phyloP scores from a whole-genome alignment of 140 eudicot genomes.

The Ambrosia hybrid region DNA sequence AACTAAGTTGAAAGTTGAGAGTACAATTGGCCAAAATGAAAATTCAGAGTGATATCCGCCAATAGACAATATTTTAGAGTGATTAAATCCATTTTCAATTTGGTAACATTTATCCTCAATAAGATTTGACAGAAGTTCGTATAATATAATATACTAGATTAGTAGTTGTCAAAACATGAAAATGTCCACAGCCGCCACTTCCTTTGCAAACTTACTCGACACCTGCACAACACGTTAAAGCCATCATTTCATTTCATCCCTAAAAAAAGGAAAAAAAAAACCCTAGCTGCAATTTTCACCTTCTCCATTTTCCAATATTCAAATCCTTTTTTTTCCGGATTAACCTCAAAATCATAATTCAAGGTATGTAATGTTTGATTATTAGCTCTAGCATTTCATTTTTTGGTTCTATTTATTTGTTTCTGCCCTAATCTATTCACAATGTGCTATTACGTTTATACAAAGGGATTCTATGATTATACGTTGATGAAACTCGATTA shows the following conservation, averaged over 20 bases:
- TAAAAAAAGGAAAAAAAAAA: slow-evolving; percentile 3
- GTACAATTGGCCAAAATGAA: no score
- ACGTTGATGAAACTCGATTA: slow-evolving; percentile 7
- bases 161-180: background rate
- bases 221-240: slow-evolving; percentile 25
- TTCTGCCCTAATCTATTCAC: slow-evolving; percentile 25
- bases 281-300: slow-evolving; percentile 31
- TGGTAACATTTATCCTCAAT: no score
- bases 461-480: slow-evolving; percentile 4
- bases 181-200: slow-evolving; percentile 2
- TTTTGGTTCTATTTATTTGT: background rate
- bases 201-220: background rate
- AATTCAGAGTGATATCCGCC: no score
- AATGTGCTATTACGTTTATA: slow-evolving; percentile 13
- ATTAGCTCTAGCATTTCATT: no score
- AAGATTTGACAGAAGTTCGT: background rate
- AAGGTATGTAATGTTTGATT: slow-evolving; percentile 18
- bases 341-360: slow-evolving; percentile 2
- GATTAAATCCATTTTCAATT: no score
- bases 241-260: slow-evolving; percentile 1
- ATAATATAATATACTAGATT: background rate
- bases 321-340: background rate
- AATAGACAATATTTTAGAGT: no score
- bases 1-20: no score
- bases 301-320: background rate